A percentile compares a stretch with the other conserved stretches of the same genome.
These are phyloP conservation scores for Mediolabrus comicus DNA, from an alignment of 108 stramenopile genomes.

Conservation along the genomic window DNA sequence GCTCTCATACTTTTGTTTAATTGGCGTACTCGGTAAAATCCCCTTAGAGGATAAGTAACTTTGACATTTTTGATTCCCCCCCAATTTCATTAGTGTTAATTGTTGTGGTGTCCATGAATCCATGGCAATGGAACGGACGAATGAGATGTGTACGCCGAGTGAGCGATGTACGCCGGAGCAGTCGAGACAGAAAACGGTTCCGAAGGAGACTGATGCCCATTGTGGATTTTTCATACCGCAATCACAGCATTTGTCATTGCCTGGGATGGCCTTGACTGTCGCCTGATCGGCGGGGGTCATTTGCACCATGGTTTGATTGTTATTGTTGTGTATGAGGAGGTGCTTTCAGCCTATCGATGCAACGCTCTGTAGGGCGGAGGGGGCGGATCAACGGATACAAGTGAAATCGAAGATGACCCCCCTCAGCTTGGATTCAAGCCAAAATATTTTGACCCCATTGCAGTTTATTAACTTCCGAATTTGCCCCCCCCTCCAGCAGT, in stretches of 20 bases:
- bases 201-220: slow-evolving; percentile 94
- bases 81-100: slow-evolving; percentile 76
- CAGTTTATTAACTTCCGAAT: too few relatives aligned
- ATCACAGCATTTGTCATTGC: slow-evolving; percentile 89
- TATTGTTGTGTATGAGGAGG: background rate
- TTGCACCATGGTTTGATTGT: slow-evolving; percentile 72
- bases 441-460: too few relatives aligned
- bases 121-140: slow-evolving; percentile 96
- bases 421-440: too few relatives aligned
- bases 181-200: slow-evolving; percentile 96
- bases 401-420: too few relatives aligned
- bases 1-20: slow-evolving; percentile 84
- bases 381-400: background rate
- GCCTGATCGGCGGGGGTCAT: slow-evolving; percentile 80
- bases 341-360: background rate
- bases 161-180: slow-evolving; percentile 96
- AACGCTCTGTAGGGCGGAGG: background rate
- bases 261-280: slow-evolving; percentile 75
- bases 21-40: slow-evolving; percentile 58
- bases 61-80: slow-evolving; percentile 82
- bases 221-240: slow-evolving; percentile 95
- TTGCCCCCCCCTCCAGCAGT: too few relatives aligned
- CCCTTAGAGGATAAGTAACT: slow-evolving; percentile 64
- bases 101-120: slow-evolving; percentile 93
- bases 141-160: slow-evolving; percentile 95